Base-by-base conservation (phyloP, 371 early-diverging fungal genomes). In the Rhizopus stolonifer region DNA sequence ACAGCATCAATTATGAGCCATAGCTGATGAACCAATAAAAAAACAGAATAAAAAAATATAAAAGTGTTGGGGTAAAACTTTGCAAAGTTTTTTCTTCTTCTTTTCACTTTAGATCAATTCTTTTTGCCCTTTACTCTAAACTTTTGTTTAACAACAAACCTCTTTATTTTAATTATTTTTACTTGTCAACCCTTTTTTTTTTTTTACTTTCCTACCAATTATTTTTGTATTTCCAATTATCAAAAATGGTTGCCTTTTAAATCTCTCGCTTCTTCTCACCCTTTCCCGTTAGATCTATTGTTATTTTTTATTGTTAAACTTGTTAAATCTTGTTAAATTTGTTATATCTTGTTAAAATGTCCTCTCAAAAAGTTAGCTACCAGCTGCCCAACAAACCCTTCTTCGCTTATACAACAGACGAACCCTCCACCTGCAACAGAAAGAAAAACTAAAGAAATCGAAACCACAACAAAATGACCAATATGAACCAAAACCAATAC, bases 321-420 rank as follows among this genome's bases (percentile, higher is more conserved):
- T 53, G 53, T 53, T 53, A 44, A 33, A 45, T 46, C 32, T 42
- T 54, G 53, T 54, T 60, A 49, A 60, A 49, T 53, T 60, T 60
- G 34, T 54, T 47, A 48, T 59, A 53, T 48, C 53, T 62, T 62
- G 64, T 63, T 63, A 54, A 63, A 63, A 63, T 63, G 64, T 46
- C 54, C 46, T 51, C 47, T 47, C 8, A 42, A 42, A 42, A 21
- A 21, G 54, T 46, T 54, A 46, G 36, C 34, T 23, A 40, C 19
- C 58, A 46, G 54, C 46, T 39, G 15, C 58, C 56, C 32, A 47
- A 39, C 50, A 60, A 60, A 46, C 68, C 68, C 17, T 67, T 67
- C 52, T 67, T 67, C 68, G 63, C 67, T 38, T 60, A 60, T 33
- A 67, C 66, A 34, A 67, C 68, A 31, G 68, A 67, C 61, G 64